phyloP scores from a whole-genome alignment of 768 basidiomycete species.

The Auricularia auricula-judae region DNA sequence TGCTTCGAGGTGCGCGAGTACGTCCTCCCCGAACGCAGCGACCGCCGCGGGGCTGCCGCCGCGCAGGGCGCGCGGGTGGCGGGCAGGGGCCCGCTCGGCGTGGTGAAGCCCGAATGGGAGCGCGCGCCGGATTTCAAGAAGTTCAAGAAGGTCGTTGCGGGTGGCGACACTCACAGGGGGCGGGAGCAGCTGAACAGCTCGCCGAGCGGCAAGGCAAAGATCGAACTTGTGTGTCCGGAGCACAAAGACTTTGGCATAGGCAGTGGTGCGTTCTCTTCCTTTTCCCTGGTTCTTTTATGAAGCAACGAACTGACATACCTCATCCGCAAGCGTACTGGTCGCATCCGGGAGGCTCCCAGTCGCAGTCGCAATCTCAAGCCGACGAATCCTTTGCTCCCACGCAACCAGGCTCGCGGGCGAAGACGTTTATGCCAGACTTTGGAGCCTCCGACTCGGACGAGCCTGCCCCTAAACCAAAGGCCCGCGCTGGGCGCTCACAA shows the following conservation, averaged over 20 bases:
- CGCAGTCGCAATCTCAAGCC: conserved; percentile 13
- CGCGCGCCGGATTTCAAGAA: conserved; percentile 63
- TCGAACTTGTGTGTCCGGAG: conserved; percentile 42
- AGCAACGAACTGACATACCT: conserved; percentile 1
- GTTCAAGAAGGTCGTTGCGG: conserved; percentile 48
- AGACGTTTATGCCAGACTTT: neutral
- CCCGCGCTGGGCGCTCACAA: conserved; percentile 13
- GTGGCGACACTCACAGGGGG: neutral
- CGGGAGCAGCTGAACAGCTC: no score
- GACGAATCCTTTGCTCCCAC: neutral
- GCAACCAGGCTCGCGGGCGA: neutral
- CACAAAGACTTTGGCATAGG: conserved; percentile 47
- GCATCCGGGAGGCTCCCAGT: conserved; percentile 17
- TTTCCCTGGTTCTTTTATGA: neutral
- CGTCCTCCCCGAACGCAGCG: neutral
- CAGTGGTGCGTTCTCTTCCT: conserved; percentile 25
- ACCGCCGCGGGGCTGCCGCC: conserved; percentile 6
- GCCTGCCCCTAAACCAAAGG: neutral
- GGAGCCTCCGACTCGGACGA: neutral
- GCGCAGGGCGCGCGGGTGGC: conserved; percentile 11
- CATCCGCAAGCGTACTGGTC: conserved; percentile 46
- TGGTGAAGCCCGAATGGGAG: conserved; percentile 28
- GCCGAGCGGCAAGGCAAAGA: conserved; percentile 14
- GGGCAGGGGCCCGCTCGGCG: conserved; percentile 4
- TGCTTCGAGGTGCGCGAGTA: conserved; percentile 38